phyloP scores from a whole-genome alignment of 495 filamentous ascomycete genomes.

The Hypoxylon subgilvum region DNA sequence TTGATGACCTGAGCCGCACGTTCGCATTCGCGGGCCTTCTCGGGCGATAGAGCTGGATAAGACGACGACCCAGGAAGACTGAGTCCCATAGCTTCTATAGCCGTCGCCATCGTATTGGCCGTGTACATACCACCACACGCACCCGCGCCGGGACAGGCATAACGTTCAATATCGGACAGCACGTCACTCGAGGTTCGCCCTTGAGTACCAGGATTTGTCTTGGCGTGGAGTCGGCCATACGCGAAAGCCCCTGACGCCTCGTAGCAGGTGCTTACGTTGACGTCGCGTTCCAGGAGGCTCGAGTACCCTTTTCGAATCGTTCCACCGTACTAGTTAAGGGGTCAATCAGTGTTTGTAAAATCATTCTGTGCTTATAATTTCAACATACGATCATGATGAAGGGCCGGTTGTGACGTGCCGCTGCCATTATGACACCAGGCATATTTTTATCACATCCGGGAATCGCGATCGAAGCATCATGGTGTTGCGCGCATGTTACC shows the following conservation, averaged over 20 bases:
- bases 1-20: conserved; percentile 87
- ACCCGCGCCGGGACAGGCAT: conserved; percentile 88
- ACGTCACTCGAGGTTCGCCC: conserved; percentile 72
- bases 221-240: conserved; percentile 68
- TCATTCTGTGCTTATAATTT: too few species aligned
- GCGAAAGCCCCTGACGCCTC: conserved; percentile 88
- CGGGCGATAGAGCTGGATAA: conserved; percentile 83
- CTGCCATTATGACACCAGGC: conserved; percentile 75
- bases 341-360: background rate
- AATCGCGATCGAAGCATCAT: conserved; percentile 94
- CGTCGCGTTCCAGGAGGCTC: conserved; percentile 72
- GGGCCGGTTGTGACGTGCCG: conserved; percentile 88
- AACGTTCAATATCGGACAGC: conserved; percentile 81
- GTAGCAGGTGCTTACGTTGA: conserved; percentile 91
- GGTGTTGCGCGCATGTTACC: conserved; percentile 82
- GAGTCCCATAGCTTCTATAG: conserved; percentile 95
- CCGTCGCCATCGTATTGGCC: conserved; percentile 96
- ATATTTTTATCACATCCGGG: conserved; percentile 99
- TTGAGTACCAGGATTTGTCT: conserved; percentile 41
- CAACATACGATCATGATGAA: conserved; percentile 60
- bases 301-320: conserved; percentile 88
- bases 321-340: conserved; percentile 70
- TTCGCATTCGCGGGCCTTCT: conserved; percentile 90
- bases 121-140: conserved; percentile 99
- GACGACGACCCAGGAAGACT: conserved; percentile 88